These are phyloP conservation scores for Tremellales sp. DNA, from an alignment of 1,284 basidiomycete species.

Conservation along the genomic window DNA sequence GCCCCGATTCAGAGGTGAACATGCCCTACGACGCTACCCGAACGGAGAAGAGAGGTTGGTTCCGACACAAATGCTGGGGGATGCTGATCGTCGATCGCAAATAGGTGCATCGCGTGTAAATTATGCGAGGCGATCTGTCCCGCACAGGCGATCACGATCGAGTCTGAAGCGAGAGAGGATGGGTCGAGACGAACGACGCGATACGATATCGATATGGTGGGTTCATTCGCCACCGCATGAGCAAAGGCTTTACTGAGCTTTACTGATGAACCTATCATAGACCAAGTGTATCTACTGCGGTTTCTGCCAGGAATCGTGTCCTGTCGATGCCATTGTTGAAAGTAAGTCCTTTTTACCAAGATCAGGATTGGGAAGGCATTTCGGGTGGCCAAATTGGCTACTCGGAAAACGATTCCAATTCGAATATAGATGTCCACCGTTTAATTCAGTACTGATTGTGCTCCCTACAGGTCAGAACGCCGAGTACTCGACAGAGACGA, in stretches of 20 bases:
- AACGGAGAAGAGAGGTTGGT: slow-evolving; percentile 89
- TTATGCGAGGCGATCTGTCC: slow-evolving; percentile 99
- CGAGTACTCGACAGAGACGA: slow-evolving; percentile 94
- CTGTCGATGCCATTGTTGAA: slow-evolving; percentile 99
- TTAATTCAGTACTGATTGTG: not conserved
- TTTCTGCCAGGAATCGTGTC: slow-evolving; percentile 98
- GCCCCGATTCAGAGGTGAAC: slow-evolving; percentile 97
- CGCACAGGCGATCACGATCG: slow-evolving; percentile 98
- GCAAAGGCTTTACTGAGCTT: slow-evolving; percentile 1
- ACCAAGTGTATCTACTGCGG: slow-evolving; percentile 94
- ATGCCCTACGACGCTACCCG: slow-evolving; percentile 95
- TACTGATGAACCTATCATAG: slow-evolving; percentile 81
- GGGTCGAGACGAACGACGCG: slow-evolving; percentile 95
- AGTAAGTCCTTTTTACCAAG: slow-evolving; percentile 60
- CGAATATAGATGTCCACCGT: not conserved
- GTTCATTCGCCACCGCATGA: slow-evolving; percentile 13
- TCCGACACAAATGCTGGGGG: slow-evolving; percentile 2
- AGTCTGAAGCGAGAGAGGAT: slow-evolving; percentile 92
- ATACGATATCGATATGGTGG: no score
- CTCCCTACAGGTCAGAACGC: slow-evolving; percentile 75
- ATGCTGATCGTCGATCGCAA: not conserved
- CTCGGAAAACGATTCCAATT: no score
- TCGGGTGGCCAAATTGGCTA: no score
- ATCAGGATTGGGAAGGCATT: not conserved
- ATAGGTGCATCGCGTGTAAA: slow-evolving; percentile 85